These are phyloP conservation scores for Aspergillus spinulosporus DNA, from an alignment of 2,329 filamentous ascomycete species.

Conservation along the genomic window DNA sequence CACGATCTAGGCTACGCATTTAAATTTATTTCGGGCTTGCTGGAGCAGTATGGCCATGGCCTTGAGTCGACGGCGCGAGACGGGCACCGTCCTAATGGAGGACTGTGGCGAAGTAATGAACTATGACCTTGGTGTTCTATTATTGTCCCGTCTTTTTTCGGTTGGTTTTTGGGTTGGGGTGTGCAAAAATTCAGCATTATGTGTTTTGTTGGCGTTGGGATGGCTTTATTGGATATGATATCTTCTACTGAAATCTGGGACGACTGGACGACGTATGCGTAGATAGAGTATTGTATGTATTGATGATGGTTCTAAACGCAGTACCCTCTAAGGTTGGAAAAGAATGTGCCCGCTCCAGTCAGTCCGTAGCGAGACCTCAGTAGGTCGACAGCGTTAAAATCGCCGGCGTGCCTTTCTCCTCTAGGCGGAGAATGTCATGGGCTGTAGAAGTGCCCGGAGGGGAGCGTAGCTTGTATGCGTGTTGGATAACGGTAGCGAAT, in stretches of 20 bases:
- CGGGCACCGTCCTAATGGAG: constrained; percentile 24
- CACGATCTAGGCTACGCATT: constrained; percentile 53
- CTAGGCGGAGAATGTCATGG: neutral
- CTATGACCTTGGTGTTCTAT: neutral
- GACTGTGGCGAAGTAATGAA: constrained; percentile 41
- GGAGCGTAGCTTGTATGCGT: neutral
- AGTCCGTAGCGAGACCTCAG: neutral
- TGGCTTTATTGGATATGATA: constrained; percentile 5
- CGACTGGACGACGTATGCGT: neutral
- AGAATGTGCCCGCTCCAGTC: neutral
- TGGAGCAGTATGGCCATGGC: constrained; percentile 54
- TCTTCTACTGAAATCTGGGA: neutral
- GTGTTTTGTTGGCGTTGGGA: constrained; percentile 10
- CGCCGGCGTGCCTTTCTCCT: neutral
- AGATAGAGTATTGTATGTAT: constrained; percentile 1
- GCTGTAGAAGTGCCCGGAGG: neutral
- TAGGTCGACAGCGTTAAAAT: neutral
- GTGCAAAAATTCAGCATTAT: neutral
- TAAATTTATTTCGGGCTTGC: constrained; percentile 65
- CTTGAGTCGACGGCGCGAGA: constrained; percentile 24
- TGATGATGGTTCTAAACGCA: neutral
- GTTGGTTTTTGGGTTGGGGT: neutral
- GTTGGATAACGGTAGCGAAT: neutral
- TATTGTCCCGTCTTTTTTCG: neutral
- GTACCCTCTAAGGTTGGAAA: neutral